Evolutionary conservation across 257 asterid genomes (phyloP), one percentile per base, ranked within the genome.

Genomic region (Asclepias syriaca): DNA sequence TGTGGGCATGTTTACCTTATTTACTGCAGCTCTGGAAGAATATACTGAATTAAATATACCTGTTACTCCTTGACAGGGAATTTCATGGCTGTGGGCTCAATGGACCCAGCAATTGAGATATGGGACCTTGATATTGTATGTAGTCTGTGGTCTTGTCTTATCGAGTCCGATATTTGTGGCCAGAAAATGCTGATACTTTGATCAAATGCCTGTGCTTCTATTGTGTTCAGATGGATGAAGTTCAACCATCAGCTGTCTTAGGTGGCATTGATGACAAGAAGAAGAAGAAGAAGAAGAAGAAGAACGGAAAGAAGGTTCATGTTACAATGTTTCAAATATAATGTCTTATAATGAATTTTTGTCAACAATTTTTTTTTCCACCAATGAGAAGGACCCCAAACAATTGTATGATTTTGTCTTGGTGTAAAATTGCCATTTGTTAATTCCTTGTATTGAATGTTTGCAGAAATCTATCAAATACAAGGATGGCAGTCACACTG

Each of bases 81-180:
- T 85, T 92, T 92, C 77, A 66, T 95, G 27, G 97, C 90, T 73
- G 93, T 95, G 70, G 99, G 97, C 66, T 87, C 96, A 58, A 90
- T 92, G 97, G 96, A 92, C 37, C 98, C 97, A 21, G 79, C 92
- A 59, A 95, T 92, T 49, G 96, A 95, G 79, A 90, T 95, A 80
- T 95, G 98, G 98, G 97, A 95, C 83, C 98, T 95, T 74, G 98
- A 92, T 69, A 84, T 91, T 56, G 98, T 95, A 87, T 39, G 96
- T 70, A 34, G 19, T 58, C 58, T 65, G 13, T 75, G 45, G 49
- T 60, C 66, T 55, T 68, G 46, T 60, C 46, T 48, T 29, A n/a
- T 48, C 13, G 49, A 9, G n/a, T 57, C 21, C 34, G 19, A 48
- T 63, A 3, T 74, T 51, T 51, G 34, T 70, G 24, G 65, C 24